Base-by-base conservation (phyloP, 192 early-diverging fungal genomes). In the Coemansia sp. region DNA sequence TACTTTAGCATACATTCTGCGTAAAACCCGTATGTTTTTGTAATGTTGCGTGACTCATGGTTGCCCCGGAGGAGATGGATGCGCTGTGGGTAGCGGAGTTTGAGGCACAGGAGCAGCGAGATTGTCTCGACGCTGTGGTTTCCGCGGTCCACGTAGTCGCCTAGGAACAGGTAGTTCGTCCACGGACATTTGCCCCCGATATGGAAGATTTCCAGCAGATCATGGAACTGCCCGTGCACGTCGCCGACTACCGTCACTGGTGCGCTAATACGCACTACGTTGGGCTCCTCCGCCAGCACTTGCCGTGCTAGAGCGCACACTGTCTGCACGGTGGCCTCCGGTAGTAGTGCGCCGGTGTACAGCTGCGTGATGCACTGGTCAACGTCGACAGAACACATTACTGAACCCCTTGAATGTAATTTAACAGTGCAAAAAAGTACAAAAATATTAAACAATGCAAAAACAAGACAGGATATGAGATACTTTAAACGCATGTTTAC, bases 121-220 rank as follows among this genome's bases (percentile, higher is more conserved):
- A 98, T 96, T 17, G 94, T 96, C 64, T 98, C 94, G 11, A 98
- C 87, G 81, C 90, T 93, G 81, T 96, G 93, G 78, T 96, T 94
- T n/a, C 96, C 96, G 45, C 96, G 88, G 83, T 98, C 96, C 7
- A 98, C 96, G 71, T 95, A 98, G 78, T 98, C 96, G 38, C 96
- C 96, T 85, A 99, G 94, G 64, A 99, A 99, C 62, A 99, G 89
- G 79, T 99, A 99, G 72, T 91, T 91, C 15, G 93, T 97, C 46
- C 83, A 81, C 45, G 95, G 93, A 18, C 94, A 80, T 60, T 91
- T 91, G 13, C 95, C 96, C 33, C 94, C 95, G 12, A 99, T 94
- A 24, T 86, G 81, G 71, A 99, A 99, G 27, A 99, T 83, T 67
- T 98, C 96, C 38, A 98, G 76, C 42, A 99, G 78, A 68, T 99